Evolutionary conservation across 306 rosid species (phyloP).

Genomic region (Phaseolus lunatus): DNA sequence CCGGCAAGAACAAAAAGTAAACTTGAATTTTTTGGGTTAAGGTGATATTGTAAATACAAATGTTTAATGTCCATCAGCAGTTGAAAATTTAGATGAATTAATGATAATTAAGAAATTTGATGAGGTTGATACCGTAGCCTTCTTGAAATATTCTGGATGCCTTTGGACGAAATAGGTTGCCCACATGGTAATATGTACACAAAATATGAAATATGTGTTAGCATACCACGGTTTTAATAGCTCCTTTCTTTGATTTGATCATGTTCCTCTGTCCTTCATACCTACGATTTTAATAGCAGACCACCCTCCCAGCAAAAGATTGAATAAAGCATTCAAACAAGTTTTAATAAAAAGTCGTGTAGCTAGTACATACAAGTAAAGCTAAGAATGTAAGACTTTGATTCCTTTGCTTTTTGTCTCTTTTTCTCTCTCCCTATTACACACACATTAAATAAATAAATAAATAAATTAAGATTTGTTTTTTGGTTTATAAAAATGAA

Average conservation of each 20-base stretch:
- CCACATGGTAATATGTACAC: constrained; percentile 89
- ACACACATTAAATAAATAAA: constrained; percentile 16
- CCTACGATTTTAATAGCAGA: not conserved
- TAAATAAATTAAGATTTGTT: not conserved
- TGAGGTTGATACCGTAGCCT: constrained; percentile 63
- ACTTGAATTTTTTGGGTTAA: too few species aligned
- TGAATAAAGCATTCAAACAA: constrained; percentile 46
- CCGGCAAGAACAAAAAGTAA: too few species aligned
- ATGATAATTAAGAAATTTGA: not conserved
- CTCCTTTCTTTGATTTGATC: constrained; percentile 26
- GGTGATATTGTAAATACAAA: too few species aligned
- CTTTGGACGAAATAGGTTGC: constrained; percentile 55
- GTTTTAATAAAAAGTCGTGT: constrained; percentile 31
- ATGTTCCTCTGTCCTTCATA: constrained; percentile 13
- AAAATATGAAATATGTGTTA: too few species aligned
- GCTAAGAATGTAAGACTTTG: constrained; percentile 36
- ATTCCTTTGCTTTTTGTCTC: constrained; percentile 38
- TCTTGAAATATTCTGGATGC: constrained; percentile 60
- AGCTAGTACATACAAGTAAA: constrained; percentile 43
- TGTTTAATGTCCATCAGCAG: too few species aligned
- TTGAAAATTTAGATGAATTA: not conserved
- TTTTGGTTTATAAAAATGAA: not conserved
- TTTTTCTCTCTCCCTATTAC: constrained; percentile 16
- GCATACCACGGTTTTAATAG: too few species aligned
- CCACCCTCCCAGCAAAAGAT: not conserved